These are phyloP conservation scores for Medicago truncatula DNA, from an alignment of 306 rosid genomes.

Conservation along the genomic window MtrunA17r5.0-ANR NC_053046.1:3372001-3372500, in stretches of 20 bases:
- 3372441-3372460: slow-evolving; percentile 58
- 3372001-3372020: slow-evolving; percentile 25
- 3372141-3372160: slow-evolving; percentile 27
- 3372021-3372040: neutral
- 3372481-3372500: slow-evolving; percentile 63
- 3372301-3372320: slow-evolving; percentile 28
- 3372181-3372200: neutral
- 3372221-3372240: neutral
- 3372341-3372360: slow-evolving; percentile 42
- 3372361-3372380: slow-evolving; percentile 38
- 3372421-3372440: slow-evolving; percentile 56
- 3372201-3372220: neutral
- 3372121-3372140: neutral
- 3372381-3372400: slow-evolving; percentile 2
- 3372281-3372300: slow-evolving; percentile 10
- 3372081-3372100: slow-evolving; percentile 2
- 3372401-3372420: slow-evolving; percentile 6
- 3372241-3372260: neutral
- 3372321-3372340: slow-evolving; percentile 35
- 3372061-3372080: slow-evolving; percentile 7
- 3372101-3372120: slow-evolving; percentile 15
- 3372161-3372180: slow-evolving; percentile 12
- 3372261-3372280: neutral
- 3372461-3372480: slow-evolving; percentile 71
- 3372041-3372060: neutral